A percentile compares a stretch with the other conserved stretches of the same genome.
These are phyloP conservation scores for Metroxylon sagu DNA, from an alignment of 176 grass and related monocot species.

Conservation along the genomic window DNA sequence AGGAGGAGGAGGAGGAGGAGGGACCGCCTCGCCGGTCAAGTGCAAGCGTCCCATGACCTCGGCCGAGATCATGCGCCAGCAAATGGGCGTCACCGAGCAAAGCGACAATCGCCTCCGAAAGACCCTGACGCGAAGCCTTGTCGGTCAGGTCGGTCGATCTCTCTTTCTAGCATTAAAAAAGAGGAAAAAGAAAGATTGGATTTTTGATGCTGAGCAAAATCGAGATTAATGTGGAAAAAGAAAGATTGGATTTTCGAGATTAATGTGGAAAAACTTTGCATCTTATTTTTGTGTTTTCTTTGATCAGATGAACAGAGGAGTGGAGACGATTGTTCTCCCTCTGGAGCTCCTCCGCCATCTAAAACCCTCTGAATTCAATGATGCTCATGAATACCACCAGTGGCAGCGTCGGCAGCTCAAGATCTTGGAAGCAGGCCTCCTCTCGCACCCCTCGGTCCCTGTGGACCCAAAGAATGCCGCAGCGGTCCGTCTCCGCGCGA, in stretches of 20 bases:
- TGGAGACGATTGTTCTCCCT: conserved; percentile 46
- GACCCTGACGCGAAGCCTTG: conserved; percentile 3
- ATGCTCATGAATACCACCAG: conserved; percentile 30
- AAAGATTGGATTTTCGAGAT: no score
- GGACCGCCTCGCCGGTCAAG: neutral
- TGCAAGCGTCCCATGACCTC: conserved; percentile 26
- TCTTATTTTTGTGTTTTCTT: conserved; percentile 6
- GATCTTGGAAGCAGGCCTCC: conserved; percentile 43
- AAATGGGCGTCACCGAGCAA: conserved; percentile 39
- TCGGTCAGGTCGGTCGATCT: neutral
- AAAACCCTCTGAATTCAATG: conserved; percentile 37
- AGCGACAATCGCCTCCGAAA: conserved; percentile 18
- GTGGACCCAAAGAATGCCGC: conserved; percentile 19
- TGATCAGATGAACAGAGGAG: conserved; percentile 26
- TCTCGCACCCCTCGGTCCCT: conserved; percentile 31
- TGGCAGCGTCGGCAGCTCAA: conserved; percentile 62
- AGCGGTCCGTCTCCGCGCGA: conserved; percentile 24
- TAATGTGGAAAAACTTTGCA: neutral
- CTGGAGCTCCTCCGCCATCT: conserved; percentile 57
- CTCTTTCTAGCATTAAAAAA: no score
- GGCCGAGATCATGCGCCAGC: conserved; percentile 55
- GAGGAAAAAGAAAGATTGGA: no score
- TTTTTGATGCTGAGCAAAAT: no score
- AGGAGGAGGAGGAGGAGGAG: conserved; percentile 3
- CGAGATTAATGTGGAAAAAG: no score